A percentile compares a stretch with the other conserved stretches of the same genome.
Conservation (phyloP, 2,329 filamentous ascomycete species). For the Arthroderma sp. region DNA sequence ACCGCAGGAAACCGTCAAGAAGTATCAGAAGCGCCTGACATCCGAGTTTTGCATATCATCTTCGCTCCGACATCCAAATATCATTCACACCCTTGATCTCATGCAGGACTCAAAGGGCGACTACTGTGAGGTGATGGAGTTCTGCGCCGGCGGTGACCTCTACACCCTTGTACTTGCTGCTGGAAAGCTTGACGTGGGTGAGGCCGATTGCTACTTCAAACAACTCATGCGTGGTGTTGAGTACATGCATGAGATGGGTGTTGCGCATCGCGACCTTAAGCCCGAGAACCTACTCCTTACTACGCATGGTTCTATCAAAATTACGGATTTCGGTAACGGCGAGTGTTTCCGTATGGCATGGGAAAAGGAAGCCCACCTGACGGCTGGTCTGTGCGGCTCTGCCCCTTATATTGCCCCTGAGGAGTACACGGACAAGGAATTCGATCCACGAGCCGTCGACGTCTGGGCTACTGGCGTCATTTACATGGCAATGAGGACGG, state of each 20-base stretch:
- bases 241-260: slow-evolving; percentile 99
- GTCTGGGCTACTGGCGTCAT: slow-evolving; percentile 98
- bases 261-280: slow-evolving; percentile 91
- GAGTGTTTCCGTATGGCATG: slow-evolving; percentile 99
- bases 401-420: slow-evolving; percentile 96
- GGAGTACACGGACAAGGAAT: slow-evolving; percentile 89
- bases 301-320: slow-evolving; percentile 83
- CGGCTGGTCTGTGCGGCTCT: slow-evolving; percentile 87
- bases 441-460: slow-evolving; percentile 93
- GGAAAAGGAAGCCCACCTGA: slow-evolving; percentile 98
- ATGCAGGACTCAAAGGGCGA: slow-evolving; percentile 93
- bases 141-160: slow-evolving; percentile 88
- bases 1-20: slow-evolving; percentile 88
- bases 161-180: slow-evolving; percentile 87
- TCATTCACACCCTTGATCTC: slow-evolving; percentile 93
- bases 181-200: slow-evolving; percentile 72
- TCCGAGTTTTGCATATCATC: slow-evolving; percentile 98
- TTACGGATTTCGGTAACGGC: slow-evolving; percentile 96
- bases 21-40: slow-evolving; percentile 93
- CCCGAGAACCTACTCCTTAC: slow-evolving; percentile 93
- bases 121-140: slow-evolving; percentile 99
- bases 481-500: slow-evolving; percentile 99
- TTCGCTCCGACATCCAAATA: slow-evolving; percentile 88
- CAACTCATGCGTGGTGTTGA: slow-evolving; percentile 98
- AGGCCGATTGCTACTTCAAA: slow-evolving; percentile 98